Evolutionary conservation across 164 flowering plant genomes (phyloP).

Genomic region (Umbilicus rupestris): DNA sequence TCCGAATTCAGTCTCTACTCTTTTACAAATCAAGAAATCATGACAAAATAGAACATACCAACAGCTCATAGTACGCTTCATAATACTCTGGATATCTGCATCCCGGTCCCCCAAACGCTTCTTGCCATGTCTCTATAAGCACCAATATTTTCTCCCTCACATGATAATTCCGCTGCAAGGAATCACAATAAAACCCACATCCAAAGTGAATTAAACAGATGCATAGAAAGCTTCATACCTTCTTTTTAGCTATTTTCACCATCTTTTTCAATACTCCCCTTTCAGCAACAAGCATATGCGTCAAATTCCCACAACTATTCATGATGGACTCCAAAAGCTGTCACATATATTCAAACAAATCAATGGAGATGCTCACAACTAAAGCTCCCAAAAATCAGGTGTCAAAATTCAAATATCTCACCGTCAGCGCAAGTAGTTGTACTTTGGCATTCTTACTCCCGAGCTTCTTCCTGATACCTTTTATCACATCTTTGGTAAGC

Average conservation of each 20-base stretch:
- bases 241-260: conserved; percentile 85
- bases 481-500: conserved; percentile 91
- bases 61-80: conserved; percentile 85
- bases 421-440: conserved; percentile 89
- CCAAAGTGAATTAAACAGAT: background rate
- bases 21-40: background rate
- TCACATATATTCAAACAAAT: conserved; percentile 9
- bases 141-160: conserved; percentile 88
- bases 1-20: background rate
- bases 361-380: background rate
- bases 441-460: conserved; percentile 81
- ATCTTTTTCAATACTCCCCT: conserved; percentile 77
- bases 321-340: conserved; percentile 88
- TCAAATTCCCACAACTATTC: conserved; percentile 92
- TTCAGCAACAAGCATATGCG: conserved; percentile 97
- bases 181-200: conserved; percentile 1
- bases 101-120: conserved; percentile 95
- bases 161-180: conserved; percentile 77
- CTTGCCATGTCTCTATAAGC: conserved; percentile 97
- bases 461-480: conserved; percentile 77
- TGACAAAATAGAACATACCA: conserved; percentile 48
- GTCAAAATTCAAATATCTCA: conserved; percentile 23
- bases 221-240: conserved; percentile 30
- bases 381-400: background rate
- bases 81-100: conserved; percentile 93